phyloP scores from a whole-genome alignment of 768 basidiomycete species.

The Leccinum arenicola region DNA sequence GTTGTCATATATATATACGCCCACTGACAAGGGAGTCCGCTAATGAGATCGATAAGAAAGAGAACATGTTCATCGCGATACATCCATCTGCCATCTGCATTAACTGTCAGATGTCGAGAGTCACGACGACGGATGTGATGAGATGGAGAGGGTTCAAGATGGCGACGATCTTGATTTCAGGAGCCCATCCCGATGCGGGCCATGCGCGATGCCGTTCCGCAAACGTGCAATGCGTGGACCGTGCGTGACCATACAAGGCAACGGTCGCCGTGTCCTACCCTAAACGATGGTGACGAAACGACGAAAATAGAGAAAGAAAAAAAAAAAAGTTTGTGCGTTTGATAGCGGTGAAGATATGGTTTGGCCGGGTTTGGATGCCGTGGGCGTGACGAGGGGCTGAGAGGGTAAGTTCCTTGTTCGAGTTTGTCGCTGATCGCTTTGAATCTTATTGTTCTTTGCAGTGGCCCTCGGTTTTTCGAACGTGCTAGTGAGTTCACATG shows the following conservation, averaged over 20 bases:
- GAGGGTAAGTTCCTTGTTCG: background rate
- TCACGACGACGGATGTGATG: background rate
- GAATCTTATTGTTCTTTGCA: background rate
- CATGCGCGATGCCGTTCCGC: background rate
- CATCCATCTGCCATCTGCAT: background rate
- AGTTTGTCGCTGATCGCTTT: background rate
- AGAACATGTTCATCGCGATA: background rate
- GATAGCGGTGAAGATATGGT: background rate
- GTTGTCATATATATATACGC: background rate
- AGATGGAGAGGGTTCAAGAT: background rate
- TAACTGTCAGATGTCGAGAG: background rate
- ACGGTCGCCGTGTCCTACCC: conserved; percentile 3
- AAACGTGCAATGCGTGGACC: background rate
- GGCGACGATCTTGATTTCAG: background rate
- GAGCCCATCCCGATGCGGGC: background rate
- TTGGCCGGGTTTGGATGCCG: background rate
- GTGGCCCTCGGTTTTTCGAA: background rate
- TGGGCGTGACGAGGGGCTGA: background rate
- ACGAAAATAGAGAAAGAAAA: background rate
- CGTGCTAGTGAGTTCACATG: background rate
- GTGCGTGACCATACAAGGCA: background rate
- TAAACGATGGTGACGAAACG: background rate
- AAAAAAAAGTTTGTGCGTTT: background rate
- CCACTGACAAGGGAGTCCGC: background rate
- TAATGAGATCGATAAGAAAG: background rate